Conservation (phyloP, 352 stramenopile genomes). For the Globisporangium okanoganense region DNA sequence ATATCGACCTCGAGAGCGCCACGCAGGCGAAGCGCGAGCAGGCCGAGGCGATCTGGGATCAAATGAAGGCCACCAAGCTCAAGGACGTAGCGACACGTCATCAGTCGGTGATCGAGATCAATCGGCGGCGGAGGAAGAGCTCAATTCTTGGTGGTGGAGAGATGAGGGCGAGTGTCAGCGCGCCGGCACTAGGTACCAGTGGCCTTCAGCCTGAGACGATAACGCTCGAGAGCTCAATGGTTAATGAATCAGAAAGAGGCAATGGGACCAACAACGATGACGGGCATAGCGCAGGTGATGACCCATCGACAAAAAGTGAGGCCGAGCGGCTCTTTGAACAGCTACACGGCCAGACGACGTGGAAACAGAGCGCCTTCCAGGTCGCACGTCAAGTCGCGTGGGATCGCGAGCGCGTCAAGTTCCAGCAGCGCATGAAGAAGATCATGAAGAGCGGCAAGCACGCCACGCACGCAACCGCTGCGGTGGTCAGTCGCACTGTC, state of each 20-base stretch:
- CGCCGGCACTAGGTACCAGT: slow-evolving; percentile 16
- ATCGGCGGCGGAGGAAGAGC: slow-evolving; percentile 16
- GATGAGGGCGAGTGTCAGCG: slow-evolving; percentile 23
- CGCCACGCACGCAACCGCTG: not conserved
- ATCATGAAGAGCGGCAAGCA: slow-evolving; percentile 38
- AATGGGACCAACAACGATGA: not conserved
- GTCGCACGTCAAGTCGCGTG: slow-evolving; percentile 57
- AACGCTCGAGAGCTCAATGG: not conserved
- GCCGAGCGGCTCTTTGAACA: slow-evolving; percentile 59
- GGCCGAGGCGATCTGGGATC: slow-evolving; percentile 51
- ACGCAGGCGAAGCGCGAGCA: slow-evolving; percentile 40
- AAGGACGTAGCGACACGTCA: slow-evolving; percentile 21
- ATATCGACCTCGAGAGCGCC: slow-evolving; percentile 36
- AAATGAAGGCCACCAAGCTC: slow-evolving; percentile 49
- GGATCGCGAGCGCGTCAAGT: slow-evolving; percentile 62
- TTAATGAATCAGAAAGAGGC: not conserved
- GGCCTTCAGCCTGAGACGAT: not conserved
- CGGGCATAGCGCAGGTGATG: not conserved
- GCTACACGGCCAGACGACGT: slow-evolving; percentile 58
- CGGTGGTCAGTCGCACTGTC: slow-evolving; percentile 16
- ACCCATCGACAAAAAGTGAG: slow-evolving; percentile 8
- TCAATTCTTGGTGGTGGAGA: not conserved
- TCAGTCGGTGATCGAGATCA: slow-evolving; percentile 19
- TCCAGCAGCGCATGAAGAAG: slow-evolving; percentile 67
- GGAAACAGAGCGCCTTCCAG: slow-evolving; percentile 75